Percentiles rank a stretch among this genome's conserved stretches.
Conservation (phyloP, 1,139 yeast genomes). For the Scheffersomyces insectosa region DNA sequence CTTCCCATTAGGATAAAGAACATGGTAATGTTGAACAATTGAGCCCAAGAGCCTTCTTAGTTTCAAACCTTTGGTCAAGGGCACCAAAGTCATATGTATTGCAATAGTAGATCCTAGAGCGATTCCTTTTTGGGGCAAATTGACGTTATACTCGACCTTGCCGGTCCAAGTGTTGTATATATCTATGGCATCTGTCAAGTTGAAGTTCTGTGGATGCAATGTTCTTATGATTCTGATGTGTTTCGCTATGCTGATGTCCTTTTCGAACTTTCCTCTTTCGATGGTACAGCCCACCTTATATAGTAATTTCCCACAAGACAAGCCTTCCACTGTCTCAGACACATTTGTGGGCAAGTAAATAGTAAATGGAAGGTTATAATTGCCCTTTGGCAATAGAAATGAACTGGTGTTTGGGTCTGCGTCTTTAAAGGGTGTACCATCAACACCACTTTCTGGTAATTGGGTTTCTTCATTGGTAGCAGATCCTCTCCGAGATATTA, state of each 20-base stretch:
- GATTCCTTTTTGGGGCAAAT: slow-evolving; percentile 55
- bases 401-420: slow-evolving; percentile 25
- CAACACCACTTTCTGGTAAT: slow-evolving; percentile 41
- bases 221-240: slow-evolving; percentile 48
- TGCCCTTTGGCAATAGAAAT: slow-evolving; percentile 62
- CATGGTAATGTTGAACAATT: slow-evolving; percentile 53
- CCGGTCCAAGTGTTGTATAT: slow-evolving; percentile 66
- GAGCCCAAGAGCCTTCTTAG: slow-evolving; percentile 50
- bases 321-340: slow-evolving; percentile 70
- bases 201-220: slow-evolving; percentile 50
- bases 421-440: slow-evolving; percentile 45
- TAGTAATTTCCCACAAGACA: slow-evolving; percentile 52
- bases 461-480: slow-evolving; percentile 11
- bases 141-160: slow-evolving; percentile 63
- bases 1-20: slow-evolving; percentile 36
- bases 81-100: slow-evolving; percentile 54
- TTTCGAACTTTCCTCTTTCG: slow-evolving; percentile 55
- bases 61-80: slow-evolving; percentile 57
- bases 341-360: slow-evolving; percentile 57
- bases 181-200: slow-evolving; percentile 55
- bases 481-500: background rate
- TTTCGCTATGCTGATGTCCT: slow-evolving; percentile 34
- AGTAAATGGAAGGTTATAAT: slow-evolving; percentile 64
- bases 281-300: slow-evolving; percentile 56
- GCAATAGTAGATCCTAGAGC: slow-evolving; percentile 61